These are phyloP conservation scores for Populus alba DNA, from an alignment of 345 rosid genomes.

Conservation along the genomic window DNA sequence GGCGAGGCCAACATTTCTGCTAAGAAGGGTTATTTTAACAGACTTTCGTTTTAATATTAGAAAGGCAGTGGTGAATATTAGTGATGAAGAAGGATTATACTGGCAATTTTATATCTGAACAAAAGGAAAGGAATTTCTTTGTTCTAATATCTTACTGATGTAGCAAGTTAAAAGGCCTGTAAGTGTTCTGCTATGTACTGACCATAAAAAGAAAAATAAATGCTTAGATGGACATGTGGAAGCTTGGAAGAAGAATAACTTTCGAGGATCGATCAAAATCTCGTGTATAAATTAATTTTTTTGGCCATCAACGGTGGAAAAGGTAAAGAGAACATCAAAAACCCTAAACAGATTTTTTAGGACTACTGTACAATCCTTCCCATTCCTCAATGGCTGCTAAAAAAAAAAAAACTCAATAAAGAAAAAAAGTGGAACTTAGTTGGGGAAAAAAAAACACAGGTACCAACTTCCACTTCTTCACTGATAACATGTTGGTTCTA, in stretches of 20 bases:
- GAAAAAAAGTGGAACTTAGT: neutral
- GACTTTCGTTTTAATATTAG: no score
- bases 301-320: constrained; percentile 18
- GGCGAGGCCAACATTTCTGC: neutral
- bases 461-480: constrained; percentile 25
- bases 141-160: no score
- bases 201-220: neutral
- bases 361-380: constrained; percentile 32
- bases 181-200: neutral
- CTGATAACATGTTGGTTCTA: constrained; percentile 52
- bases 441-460: neutral
- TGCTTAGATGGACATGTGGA: neutral
- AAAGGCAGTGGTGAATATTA: neutral
- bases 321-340: constrained; percentile 7
- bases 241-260: constrained; percentile 2
- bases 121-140: no score
- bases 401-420: constrained; percentile 11
- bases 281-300: constrained; percentile 22
- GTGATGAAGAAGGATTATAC: no score
- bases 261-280: constrained; percentile 13
- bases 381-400: constrained; percentile 18
- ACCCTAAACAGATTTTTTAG: constrained; percentile 18
- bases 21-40: no score
- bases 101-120: no score
- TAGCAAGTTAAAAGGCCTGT: neutral